Percentiles rank a stretch among this genome's conserved stretches.
Evolutionary conservation across 805 yeast species (phyloP).

Genomic region (Candida coquimbonensis): DNA sequence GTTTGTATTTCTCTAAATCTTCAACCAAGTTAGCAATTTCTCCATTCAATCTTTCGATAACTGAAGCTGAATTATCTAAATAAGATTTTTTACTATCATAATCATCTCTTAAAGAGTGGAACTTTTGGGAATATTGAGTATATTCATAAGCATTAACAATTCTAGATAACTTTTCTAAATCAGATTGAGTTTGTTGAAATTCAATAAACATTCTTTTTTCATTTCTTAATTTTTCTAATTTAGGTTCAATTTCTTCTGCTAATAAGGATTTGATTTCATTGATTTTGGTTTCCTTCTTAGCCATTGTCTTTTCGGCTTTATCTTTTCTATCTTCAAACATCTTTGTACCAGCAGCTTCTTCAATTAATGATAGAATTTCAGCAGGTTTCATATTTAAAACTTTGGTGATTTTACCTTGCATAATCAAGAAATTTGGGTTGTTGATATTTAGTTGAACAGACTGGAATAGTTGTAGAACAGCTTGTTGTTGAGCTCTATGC

Average conservation of each 20-base stretch:
- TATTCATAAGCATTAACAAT: conserved; percentile 77
- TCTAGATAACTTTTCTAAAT: conserved; percentile 66
- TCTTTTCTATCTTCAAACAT: conserved; percentile 92
- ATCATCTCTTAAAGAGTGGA: conserved; percentile 36
- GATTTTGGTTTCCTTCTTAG: conserved; percentile 81
- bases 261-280: conserved; percentile 67
- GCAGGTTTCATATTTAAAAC: conserved; percentile 93
- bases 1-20: conserved; percentile 50
- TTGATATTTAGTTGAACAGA: conserved; percentile 93
- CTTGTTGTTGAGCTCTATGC: conserved; percentile 91
- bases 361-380: conserved; percentile 84
- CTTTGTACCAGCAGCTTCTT: conserved; percentile 97
- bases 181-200: conserved; percentile 77
- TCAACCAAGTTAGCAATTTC: conserved; percentile 56
- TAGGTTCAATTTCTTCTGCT: conserved; percentile 88
- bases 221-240: conserved; percentile 67
- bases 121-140: conserved; percentile 32
- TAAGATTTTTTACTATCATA: conserved; percentile 35
- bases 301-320: conserved; percentile 86
- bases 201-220: conserved; percentile 82
- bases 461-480: conserved; percentile 84
- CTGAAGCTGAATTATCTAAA: conserved; percentile 34
- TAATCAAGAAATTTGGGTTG: conserved; percentile 92
- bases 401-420: conserved; percentile 98
- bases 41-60: conserved; percentile 37